Evolutionary conservation across 192 early-diverging fungal genomes (phyloP).

Genomic region (Oehlia diaphana): DNA sequence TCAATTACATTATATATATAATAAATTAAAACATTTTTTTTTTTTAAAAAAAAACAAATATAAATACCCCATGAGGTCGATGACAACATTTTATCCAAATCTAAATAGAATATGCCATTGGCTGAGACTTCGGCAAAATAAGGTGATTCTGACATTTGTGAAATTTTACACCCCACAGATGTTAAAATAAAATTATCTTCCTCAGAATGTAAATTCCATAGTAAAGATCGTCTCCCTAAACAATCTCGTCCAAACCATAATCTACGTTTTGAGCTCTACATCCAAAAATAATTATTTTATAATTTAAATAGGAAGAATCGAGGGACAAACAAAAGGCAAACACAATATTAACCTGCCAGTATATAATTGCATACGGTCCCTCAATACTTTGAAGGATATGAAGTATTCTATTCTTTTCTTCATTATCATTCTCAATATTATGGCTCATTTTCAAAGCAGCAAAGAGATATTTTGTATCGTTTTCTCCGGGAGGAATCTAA

Average conservation of each 20-base stretch:
- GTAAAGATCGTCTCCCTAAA: conserved; percentile 79
- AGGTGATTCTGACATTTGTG: conserved; percentile 23
- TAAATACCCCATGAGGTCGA: not conserved
- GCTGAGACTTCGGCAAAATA: conserved; percentile 74
- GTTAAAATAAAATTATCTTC: conserved; percentile 43
- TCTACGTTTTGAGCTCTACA: conserved; percentile 34
- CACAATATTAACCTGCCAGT: conserved; percentile 51
- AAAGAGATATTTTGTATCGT: conserved; percentile 62
- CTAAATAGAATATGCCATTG: conserved; percentile 71
- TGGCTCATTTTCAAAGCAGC: conserved; percentile 39
- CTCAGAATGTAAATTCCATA: conserved; percentile 54
- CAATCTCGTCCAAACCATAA: conserved; percentile 88
- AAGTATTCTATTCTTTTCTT: conserved; percentile 37
- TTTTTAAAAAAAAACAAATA: not conserved
- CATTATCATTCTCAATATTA: conserved; percentile 19
- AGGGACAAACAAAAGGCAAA: not conserved
- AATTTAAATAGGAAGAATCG: not conserved
- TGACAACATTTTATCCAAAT: conserved; percentile 41
- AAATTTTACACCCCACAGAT: conserved; percentile 48
- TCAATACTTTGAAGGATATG: conserved; percentile 55
- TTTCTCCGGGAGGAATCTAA: conserved; percentile 39
- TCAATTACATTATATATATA: not conserved
- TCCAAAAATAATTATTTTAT: conserved; percentile 1
- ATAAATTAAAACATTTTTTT: not conserved
- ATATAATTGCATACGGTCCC: conserved; percentile 85